Evolutionary conservation across 352 stramenopile genomes (phyloP).

Genomic region (Phytophthora vignae): DNA sequence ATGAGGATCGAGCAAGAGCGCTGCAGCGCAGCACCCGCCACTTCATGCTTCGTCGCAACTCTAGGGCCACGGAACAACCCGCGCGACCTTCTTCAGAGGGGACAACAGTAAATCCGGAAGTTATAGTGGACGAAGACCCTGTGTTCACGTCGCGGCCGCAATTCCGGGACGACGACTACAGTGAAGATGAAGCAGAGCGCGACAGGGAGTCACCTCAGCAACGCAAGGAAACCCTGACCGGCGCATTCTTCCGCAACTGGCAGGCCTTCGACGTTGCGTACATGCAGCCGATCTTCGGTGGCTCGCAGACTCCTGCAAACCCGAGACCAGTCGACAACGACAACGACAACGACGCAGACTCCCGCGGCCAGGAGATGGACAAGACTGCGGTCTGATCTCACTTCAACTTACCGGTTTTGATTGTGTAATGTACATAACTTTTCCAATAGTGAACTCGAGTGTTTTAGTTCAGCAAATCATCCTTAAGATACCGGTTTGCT

Average conservation of each 20-base stretch:
- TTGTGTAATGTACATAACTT: constrained; percentile 25
- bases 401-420: constrained; percentile 29
- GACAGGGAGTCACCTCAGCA: constrained; percentile 24
- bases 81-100: constrained; percentile 8
- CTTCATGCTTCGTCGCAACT: constrained; percentile 61
- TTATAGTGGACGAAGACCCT: constrained; percentile 28
- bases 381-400: constrained; percentile 48
- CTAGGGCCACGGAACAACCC: constrained; percentile 30
- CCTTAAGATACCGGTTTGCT: constrained; percentile 6
- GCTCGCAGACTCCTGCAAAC: constrained; percentile 32
- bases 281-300: constrained; percentile 86
- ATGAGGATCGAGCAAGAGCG: constrained; percentile 26
- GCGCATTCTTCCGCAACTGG: constrained; percentile 78
- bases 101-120: constrained; percentile 23
- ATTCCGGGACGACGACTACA: constrained; percentile 66
- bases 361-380: constrained; percentile 30
- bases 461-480: constrained; percentile 30
- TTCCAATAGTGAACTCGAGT: constrained; percentile 25
- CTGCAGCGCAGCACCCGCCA: constrained; percentile 66
- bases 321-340: constrained; percentile 16
- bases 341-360: constrained; percentile 6
- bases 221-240: constrained; percentile 50
- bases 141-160: constrained; percentile 78
- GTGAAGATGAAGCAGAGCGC: constrained; percentile 51
- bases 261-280: constrained; percentile 72